These are phyloP conservation scores for Pleurotus platypus DNA, from an alignment of 768 basidiomycete genomes.

Conservation along the genomic window DNA sequence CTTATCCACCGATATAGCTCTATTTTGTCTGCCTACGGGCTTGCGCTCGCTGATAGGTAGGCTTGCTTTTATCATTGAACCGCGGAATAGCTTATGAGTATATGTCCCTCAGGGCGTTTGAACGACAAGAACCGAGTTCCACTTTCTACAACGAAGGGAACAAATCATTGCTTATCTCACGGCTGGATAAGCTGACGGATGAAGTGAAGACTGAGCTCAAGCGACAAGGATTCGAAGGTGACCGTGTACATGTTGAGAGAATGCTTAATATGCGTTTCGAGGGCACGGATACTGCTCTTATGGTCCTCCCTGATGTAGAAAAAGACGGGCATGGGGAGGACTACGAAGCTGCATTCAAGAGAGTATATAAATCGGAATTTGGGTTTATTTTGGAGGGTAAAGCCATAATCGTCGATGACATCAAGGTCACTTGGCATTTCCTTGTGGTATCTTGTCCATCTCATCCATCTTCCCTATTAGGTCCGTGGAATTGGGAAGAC, in stretches of 20 bases:
- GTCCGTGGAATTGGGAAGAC: conserved; percentile 92
- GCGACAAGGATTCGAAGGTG: conserved; percentile 76
- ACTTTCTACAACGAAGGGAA: conserved; percentile 67
- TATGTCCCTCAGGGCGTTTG: conserved; percentile 59
- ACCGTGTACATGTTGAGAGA: conserved; percentile 71
- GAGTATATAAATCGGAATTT: conserved; percentile 81
- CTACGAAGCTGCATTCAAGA: conserved; percentile 77
- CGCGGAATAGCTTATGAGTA: neutral
- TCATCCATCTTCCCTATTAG: conserved; percentile 25
- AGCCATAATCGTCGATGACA: conserved; percentile 82
- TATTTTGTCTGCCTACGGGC: conserved; percentile 89
- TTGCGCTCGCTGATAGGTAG: conserved; percentile 81
- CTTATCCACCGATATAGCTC: conserved; percentile 90
- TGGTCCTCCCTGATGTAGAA: conserved; percentile 58
- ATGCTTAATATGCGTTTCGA: conserved; percentile 93
- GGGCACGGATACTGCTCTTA: conserved; percentile 89
- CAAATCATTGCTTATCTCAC: conserved; percentile 47
- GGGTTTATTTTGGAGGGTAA: conserved; percentile 89
- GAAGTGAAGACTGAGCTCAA: conserved; percentile 66
- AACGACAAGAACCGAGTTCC: conserved; percentile 88
- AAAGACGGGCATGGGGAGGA: conserved; percentile 55
- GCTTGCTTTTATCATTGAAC: conserved; percentile 4
- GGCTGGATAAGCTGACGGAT: conserved; percentile 65
- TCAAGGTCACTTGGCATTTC: conserved; percentile 55
- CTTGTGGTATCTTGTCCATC: neutral